Conservation (phyloP, 371 early-diverging fungal genomes). For the Basidiobolus meristosporus region DNA sequence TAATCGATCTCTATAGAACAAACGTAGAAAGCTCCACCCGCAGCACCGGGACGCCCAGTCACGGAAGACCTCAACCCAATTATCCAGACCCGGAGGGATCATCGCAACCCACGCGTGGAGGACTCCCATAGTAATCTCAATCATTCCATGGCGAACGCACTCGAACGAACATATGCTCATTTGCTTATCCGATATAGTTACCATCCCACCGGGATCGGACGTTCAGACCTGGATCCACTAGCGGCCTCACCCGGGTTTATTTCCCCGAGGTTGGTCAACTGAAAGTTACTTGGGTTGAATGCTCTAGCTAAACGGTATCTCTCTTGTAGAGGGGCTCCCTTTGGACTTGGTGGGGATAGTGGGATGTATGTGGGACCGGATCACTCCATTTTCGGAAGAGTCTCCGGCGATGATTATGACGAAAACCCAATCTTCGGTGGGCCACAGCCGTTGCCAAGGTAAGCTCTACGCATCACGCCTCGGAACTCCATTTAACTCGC, state of each 20-base stretch:
- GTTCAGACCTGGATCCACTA: constrained; percentile 38
- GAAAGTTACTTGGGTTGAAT: neutral
- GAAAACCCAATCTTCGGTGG: constrained; percentile 9
- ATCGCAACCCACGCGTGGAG: neutral
- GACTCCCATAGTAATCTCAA: neutral
- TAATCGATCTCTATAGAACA: too few species aligned
- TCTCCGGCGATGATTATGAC: constrained; percentile 9
- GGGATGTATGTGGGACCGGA: constrained; percentile 80
- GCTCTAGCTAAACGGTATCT: neutral
- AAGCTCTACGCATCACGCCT: constrained; percentile 1
- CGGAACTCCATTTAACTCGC: neutral
- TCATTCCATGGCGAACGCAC: constrained; percentile 1
- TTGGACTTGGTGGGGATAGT: constrained; percentile 12
- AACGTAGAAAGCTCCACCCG: neutral
- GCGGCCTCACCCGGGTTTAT: constrained; percentile 15
- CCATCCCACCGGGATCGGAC: constrained; percentile 31
- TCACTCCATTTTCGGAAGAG: constrained; percentile 71
- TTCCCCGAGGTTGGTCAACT: constrained; percentile 2
- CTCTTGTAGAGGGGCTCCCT: constrained; percentile 1
- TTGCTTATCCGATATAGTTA: neutral
- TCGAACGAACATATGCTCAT: neutral
- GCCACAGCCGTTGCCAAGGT: constrained; percentile 19
- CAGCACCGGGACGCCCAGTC: neutral
- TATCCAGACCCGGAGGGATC: constrained; percentile 9
- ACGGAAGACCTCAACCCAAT: constrained; percentile 8